Conservation (phyloP, 805 yeast genomes). For the Myxozyma melibiosi region DNA sequence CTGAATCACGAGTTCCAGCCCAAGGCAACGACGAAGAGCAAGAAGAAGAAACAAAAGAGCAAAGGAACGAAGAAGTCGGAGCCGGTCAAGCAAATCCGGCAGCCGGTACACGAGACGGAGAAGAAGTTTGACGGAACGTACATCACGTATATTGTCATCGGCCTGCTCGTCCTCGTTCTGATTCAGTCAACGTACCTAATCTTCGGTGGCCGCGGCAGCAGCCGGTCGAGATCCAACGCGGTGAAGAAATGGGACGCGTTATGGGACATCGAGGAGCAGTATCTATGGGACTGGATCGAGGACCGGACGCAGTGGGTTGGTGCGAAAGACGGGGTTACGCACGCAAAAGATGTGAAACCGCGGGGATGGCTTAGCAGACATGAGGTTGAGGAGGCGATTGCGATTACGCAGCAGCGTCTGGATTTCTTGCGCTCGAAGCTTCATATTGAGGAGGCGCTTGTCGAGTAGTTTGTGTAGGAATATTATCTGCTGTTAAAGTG, state of each 20-base stretch:
- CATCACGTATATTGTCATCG: conserved; percentile 21
- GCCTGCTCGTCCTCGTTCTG: not conserved
- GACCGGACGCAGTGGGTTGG: conserved; percentile 44
- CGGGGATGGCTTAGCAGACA: conserved; percentile 40
- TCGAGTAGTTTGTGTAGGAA: no score
- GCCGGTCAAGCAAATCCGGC: conserved; percentile 1
- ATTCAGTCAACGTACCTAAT: not conserved
- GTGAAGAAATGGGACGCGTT: conserved; percentile 9
- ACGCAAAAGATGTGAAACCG: not conserved
- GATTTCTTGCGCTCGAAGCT: conserved; percentile 33
- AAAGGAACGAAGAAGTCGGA: conserved; percentile 10
- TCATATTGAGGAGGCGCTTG: conserved; percentile 3
- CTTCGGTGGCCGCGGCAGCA: not conserved
- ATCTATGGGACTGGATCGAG: conserved; percentile 75
- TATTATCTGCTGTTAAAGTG: no score
- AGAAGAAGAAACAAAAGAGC: conserved; percentile 21
- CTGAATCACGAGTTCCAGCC: conserved; percentile 38
- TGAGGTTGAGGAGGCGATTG: conserved; percentile 52
- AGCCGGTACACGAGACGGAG: not conserved
- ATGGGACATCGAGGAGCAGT: conserved; percentile 51
- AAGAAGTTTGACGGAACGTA: conserved; percentile 14
- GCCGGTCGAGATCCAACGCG: not conserved
- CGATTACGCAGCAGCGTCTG: conserved; percentile 49
- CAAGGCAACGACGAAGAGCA: conserved; percentile 1
- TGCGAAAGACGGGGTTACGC: conserved; percentile 30